phyloP scores from a whole-genome alignment of 345 rosid genomes.

The Stellera chamaejasme region DNA sequence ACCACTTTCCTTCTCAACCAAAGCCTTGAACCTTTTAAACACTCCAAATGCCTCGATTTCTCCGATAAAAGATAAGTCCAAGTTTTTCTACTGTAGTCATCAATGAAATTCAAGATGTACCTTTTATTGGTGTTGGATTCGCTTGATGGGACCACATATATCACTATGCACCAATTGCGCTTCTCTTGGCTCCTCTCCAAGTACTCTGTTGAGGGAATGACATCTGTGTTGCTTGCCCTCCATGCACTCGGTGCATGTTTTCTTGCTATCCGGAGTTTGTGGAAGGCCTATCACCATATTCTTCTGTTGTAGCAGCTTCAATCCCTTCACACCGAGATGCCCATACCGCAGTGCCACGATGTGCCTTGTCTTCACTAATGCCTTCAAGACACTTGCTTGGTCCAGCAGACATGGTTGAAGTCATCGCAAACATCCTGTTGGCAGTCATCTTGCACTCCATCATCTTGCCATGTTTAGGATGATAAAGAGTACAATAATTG shows the following conservation, averaged over 20 bases:
- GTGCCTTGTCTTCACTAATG: background rate
- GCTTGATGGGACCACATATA: too few species aligned
- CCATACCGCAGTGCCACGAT: background rate
- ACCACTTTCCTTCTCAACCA: slow-evolving; percentile 6
- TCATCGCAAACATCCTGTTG: too few species aligned
- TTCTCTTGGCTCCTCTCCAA: background rate
- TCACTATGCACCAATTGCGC: background rate
- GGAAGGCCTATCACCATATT: background rate
- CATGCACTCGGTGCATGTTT: background rate
- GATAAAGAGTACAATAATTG: background rate
- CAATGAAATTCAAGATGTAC: too few species aligned
- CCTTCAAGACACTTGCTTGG: background rate
- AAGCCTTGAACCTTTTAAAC: background rate
- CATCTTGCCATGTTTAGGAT: too few species aligned
- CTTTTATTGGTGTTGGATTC: too few species aligned
- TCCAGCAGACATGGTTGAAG: too few species aligned
- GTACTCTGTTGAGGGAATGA: background rate
- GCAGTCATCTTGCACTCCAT: too few species aligned
- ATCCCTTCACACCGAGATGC: background rate
- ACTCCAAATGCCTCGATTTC: too few species aligned
- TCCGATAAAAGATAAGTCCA: too few species aligned
- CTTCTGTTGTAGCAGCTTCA: background rate
- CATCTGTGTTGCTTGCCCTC: background rate
- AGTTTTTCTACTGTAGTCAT: too few species aligned
- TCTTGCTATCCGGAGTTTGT: background rate